Evolutionary conservation across 305 asterid species (phyloP), one percentile per base, ranked within the genome.

Genomic region (Fraxinus sp.): DNA sequence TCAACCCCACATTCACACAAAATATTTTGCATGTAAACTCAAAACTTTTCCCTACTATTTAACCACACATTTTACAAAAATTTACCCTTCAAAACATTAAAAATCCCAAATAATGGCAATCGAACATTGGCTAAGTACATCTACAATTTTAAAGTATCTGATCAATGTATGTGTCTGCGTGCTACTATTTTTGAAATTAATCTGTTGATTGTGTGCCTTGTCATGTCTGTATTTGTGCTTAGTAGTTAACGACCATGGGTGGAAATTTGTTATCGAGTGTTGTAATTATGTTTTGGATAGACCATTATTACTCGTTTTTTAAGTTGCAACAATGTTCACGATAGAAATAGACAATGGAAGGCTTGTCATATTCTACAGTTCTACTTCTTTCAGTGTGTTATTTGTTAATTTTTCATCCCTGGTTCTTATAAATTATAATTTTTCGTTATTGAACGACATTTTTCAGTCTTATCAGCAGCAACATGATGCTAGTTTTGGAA

Each of bases 391-490:
- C 39, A 68, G n/a, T 10, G 8, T 68, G 37, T 68, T 68, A 26
- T 66, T 22, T 66, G 74, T 68, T 11, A 68, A 22, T 66, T 68
- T 28, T 26, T 68, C 18, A 4, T 68, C 9, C 74, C 18, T 26
- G 18, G 1, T 68, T 30, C 5, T 14, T 71, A 2, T n/a, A 14
- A 59, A 20, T 7, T 59, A 13, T 32, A 32, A 5, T 14, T 33
- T 71, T 71, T 33, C 10, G 18, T 32, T 71, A 14, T 30, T 71
- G 44, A 32, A 32, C 2, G 2, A 78, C 13, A 79, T 70, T 81
- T 89, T 89, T 83, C 92, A 97, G 98, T 90, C 98, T 91, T 98
- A 91, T 85, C 98, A 90, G 82, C 93, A 89, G 85, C 98, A 91
- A 85, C 89, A 89, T 84, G 99, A 95, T 86, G 88, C 89, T 68